Evolutionary conservation across 805 yeast genomes (phyloP), one percentile per base, ranked within the genome.

Genomic region (Candida adriatica): DNA sequence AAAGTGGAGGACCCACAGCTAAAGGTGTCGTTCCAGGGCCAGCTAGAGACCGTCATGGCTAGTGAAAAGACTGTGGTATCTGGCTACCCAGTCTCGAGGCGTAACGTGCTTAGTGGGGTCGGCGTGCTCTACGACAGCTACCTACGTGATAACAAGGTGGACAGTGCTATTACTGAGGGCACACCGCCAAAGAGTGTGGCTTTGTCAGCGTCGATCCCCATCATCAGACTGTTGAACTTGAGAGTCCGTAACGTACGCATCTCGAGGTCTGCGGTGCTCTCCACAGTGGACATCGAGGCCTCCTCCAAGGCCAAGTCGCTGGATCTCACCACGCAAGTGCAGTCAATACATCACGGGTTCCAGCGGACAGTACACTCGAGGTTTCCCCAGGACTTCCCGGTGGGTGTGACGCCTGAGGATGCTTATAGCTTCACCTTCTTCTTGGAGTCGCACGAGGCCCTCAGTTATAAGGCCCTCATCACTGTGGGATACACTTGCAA

Each of bases 271-370:
- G 45, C 62, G 3, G 42, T 73, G 2, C 47, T 73, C n/a, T 63
- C 74, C 1, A 65, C 72, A 1, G 48, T 73, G 27, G 70, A 65
- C 32, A 49, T 73, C 8, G 75, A 69, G 35, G 55, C 65, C 2
- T 61, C 75, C 1, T 68, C 65, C 3, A 64, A 53, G 20, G 49
- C 70, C 11, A 49, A 45, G 25, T 41, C 38, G 9, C 25, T 32
- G n/a, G 37, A 36, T 1, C 22, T 28, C 10, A 43, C 49, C 8
- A 28, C 28, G n/a, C 33, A 46, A 15, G 43, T n/a, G 10, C 22
- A 27, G 2, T 30, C 30, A 2, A 19, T 42, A 31, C 30, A 19
- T 16, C 33, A 48, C 23, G 42, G 44, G 13, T 44, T 54, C 30
- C 47, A 42, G 20, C 45, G 50, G 6, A 48, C 51, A 5, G 42